Conservation (phyloP, 2,329 filamentous ascomycete species). For the Camillea tinctor region DNA sequence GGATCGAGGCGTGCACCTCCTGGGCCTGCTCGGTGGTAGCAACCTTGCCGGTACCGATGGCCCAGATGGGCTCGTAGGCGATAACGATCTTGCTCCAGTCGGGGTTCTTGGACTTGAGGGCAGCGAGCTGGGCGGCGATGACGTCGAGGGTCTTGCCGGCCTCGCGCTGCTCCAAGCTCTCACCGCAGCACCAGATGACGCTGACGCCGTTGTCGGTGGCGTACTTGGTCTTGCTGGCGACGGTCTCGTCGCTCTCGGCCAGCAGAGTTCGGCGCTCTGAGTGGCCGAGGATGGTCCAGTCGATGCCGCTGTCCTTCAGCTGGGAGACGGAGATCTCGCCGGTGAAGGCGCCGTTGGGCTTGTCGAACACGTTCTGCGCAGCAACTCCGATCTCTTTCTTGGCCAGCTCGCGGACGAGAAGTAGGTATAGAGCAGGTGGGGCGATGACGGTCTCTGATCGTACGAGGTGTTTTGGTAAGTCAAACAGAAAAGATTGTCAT, state of each 20-base stretch:
- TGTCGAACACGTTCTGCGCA: conserved; percentile 96
- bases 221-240: conserved; percentile 92
- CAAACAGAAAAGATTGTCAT: neutral
- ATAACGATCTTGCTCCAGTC: conserved; percentile 96
- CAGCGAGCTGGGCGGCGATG: conserved; percentile 80
- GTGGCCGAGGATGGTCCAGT: conserved; percentile 91
- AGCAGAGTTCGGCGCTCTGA: conserved; percentile 91
- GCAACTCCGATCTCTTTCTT: conserved; percentile 78
- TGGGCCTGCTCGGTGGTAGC: conserved; percentile 87
- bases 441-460: conserved; percentile 86
- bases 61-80: conserved; percentile 99
- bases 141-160: conserved; percentile 80
- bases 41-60: conserved; percentile 89
- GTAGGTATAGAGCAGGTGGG: conserved; percentile 87
- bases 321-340: conserved; percentile 93
- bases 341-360: conserved; percentile 94
- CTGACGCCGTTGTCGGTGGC: conserved; percentile 82
- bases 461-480: conserved; percentile 14
- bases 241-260: conserved; percentile 78
- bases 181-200: conserved; percentile 97
- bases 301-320: conserved; percentile 83
- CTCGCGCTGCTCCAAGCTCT: conserved; percentile 92
- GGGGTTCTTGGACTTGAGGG: conserved; percentile 71
- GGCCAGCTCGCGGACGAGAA: conserved; percentile 77
- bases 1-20: conserved; percentile 90